Base-by-base conservation (phyloP, 2,329 filamentous ascomycete species). In the Paecilomyces formosus region DNA sequence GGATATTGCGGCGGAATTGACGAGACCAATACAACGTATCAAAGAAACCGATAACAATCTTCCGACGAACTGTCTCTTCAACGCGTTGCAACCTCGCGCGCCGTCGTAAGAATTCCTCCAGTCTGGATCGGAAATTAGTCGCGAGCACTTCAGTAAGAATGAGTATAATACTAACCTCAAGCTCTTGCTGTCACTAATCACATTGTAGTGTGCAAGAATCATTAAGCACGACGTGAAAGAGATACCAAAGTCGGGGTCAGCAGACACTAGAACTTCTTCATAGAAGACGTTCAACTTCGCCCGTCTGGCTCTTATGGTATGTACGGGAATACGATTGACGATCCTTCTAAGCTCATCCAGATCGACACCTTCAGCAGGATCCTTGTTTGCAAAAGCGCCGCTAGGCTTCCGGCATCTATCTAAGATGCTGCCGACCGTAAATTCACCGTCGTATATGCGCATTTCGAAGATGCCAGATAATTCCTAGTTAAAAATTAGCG, bases 151-250 rank as follows among this genome's bases (percentile, higher is more conserved):
- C 12, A 30, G 21, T 18, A 55, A 54, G 21, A 54, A 55, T 3
- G 50, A 45, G 22, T 51, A 65, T n/a, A 26, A 52, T 53, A 74
- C 78, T 70, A 78, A 89, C 87, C 84, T 88, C 69, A 99, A 78
- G 74, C 92, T 96, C 81, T 97, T 97, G 78, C 88, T 97, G 74
- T 99, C 94, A 65, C 88, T 96, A 72, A 99, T 99, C 69, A 99
- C 92, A 69, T 97, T 99, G 81, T 99, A 96, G 74, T 99, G 94
- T 33, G 95, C 93, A 58, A 99, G 81, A 61, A 96, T 95, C 88
- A 99, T 94, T 55, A 99, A 81, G 22, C 97, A 88, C 6, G 88
- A 88, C 2, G 91, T 94, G 73, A 99, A 99, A 0, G 90, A 88
- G 60, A 99, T 95, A 54, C 94, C 94, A 62, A 85, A 84, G 68